phyloP scores from a whole-genome alignment of 257 asterid genomes.

The Fraxinus quadrangulata region DNA sequence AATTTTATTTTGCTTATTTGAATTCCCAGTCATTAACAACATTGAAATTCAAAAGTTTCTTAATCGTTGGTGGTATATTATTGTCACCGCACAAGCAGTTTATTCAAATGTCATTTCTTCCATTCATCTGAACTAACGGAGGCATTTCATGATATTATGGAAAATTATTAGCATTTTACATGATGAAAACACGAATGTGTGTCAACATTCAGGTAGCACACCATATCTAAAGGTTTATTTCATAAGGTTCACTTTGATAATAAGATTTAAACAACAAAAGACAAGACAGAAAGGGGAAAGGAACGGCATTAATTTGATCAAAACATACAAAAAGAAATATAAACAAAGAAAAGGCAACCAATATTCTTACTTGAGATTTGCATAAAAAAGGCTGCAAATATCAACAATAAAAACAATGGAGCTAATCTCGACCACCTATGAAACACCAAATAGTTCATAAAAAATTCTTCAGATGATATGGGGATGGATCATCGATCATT shows the following conservation, averaged over 20 bases:
- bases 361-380: constrained; percentile 49
- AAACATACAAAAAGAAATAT: neutral
- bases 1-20: neutral
- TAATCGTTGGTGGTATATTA: neutral
- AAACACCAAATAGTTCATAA: constrained; percentile 6
- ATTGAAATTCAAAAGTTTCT: neutral
- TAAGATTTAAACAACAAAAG: neutral
- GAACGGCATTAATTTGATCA: neutral
- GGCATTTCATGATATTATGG: neutral
- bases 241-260: neutral
- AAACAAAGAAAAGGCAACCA: neutral
- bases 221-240: neutral
- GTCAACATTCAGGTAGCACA: neutral
- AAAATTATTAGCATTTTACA: neutral
- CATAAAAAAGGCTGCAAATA: constrained; percentile 42
- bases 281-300: neutral
- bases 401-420: constrained; percentile 44
- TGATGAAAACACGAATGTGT: neutral
- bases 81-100: neutral
- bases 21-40: neutral
- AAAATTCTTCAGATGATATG: neutral
- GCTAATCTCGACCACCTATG: constrained; percentile 82
- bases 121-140: neutral
- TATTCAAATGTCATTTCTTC: neutral
- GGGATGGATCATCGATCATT: neutral